These are phyloP conservation scores for Colletotrichum kahawae DNA, from an alignment of 2,329 filamentous ascomycete species.

Conservation along the genomic window DNA sequence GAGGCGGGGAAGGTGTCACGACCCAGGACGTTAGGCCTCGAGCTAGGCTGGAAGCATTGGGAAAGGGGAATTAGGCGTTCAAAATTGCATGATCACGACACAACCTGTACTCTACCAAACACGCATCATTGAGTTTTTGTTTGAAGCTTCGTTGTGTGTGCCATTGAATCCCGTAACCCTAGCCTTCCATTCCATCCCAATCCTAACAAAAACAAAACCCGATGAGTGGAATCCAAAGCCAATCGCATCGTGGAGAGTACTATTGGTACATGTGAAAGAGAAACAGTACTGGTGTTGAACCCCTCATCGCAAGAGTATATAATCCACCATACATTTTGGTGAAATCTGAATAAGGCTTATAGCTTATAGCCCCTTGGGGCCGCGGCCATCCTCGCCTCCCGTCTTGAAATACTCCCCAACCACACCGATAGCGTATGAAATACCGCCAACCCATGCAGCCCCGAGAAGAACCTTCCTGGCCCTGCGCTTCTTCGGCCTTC, in stretches of 20 bases:
- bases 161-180: neutral
- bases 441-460: slow-evolving; percentile 58
- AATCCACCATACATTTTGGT: neutral
- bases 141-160: neutral
- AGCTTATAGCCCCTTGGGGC: slow-evolving; percentile 25
- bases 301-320: neutral
- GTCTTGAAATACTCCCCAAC: slow-evolving; percentile 62
- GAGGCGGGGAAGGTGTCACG: neutral
- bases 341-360: neutral
- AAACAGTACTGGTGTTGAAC: neutral
- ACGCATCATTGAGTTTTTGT: neutral
- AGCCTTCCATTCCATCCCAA: neutral
- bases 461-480: slow-evolving; percentile 57
- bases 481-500: slow-evolving; percentile 46
- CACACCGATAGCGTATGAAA: slow-evolving; percentile 63
- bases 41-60: neutral
- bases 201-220: neutral
- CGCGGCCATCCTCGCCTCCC: slow-evolving; percentile 48
- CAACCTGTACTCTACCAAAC: neutral
- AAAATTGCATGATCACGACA: neutral
- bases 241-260: neutral
- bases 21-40: neutral
- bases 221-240: neutral
- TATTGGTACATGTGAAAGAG: neutral
- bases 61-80: neutral